Conservation (phyloP, 2,329 filamentous ascomycete species). For the Phialophora expanda region DNA sequence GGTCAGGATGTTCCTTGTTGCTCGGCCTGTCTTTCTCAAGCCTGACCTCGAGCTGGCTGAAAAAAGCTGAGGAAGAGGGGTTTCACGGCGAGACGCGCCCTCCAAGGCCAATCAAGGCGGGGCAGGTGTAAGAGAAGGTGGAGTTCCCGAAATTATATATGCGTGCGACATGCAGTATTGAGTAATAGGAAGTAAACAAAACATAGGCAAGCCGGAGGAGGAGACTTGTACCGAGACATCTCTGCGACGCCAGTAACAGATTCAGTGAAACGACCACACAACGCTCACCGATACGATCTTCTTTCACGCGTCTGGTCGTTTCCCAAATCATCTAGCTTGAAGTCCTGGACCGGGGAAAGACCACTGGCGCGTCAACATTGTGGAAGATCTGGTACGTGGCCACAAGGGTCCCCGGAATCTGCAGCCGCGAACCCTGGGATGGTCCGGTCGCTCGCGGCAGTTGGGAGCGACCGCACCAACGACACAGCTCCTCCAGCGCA, state of each 20-base stretch:
- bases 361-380: slow-evolving; percentile 34
- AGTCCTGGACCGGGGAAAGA: slow-evolving; percentile 20
- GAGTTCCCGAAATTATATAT: slow-evolving; percentile 36
- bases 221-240: slow-evolving; percentile 10
- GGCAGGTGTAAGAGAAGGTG: slow-evolving; percentile 31
- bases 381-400: slow-evolving; percentile 22
- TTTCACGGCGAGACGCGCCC: slow-evolving; percentile 24
- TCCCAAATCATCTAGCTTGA: slow-evolving; percentile 26
- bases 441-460: slow-evolving; percentile 11
- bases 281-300: slow-evolving; percentile 1
- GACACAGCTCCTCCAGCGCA: slow-evolving; percentile 15
- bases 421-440: neutral
- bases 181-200: slow-evolving; percentile 28
- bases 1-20: slow-evolving; percentile 27
- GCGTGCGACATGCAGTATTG: slow-evolving; percentile 26
- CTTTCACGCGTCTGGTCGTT: slow-evolving; percentile 27
- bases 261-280: slow-evolving; percentile 10
- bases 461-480: slow-evolving; percentile 19
- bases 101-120: slow-evolving; percentile 25
- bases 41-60: slow-evolving; percentile 9
- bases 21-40: slow-evolving; percentile 6
- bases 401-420: slow-evolving; percentile 22
- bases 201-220: slow-evolving; percentile 11
- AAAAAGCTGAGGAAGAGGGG: slow-evolving; percentile 13
- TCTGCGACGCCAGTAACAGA: slow-evolving; percentile 3